Evolutionary conservation across 192 early-diverging fungal species (phyloP).

Genomic region (Pilobolus umbonatus): DNA sequence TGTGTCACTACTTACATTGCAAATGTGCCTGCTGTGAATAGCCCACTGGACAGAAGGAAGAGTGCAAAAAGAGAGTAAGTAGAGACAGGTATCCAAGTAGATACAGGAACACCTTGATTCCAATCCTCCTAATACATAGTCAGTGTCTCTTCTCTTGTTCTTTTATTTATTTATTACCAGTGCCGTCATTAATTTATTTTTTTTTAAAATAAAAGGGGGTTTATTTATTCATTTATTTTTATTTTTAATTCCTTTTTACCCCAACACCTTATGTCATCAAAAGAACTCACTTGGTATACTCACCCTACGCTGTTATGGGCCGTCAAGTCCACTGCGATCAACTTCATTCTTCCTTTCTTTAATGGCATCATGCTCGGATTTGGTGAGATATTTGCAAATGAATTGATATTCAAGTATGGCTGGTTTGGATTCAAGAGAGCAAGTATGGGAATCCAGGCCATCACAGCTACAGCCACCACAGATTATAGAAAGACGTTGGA

Average conservation of each 20-base stretch:
- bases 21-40: conserved; percentile 23
- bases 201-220: not conserved
- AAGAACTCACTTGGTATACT: conserved; percentile 34
- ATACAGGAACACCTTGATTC: conserved; percentile 16
- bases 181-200: conserved; percentile 16
- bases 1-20: conserved; percentile 22
- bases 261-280: too few relatives aligned
- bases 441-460: conserved; percentile 10
- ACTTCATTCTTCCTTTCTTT: conserved; percentile 55
- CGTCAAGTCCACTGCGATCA: conserved; percentile 44
- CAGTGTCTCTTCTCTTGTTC: not conserved
- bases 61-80: conserved; percentile 18
- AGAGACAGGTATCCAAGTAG: conserved; percentile 20
- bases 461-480: conserved; percentile 23
- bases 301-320: conserved; percentile 33
- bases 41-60: conserved; percentile 10
- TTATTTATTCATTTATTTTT: not conserved
- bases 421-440: conserved; percentile 47
- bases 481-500: conserved; percentile 23
- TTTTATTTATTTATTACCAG: conserved; percentile 4
- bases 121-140: conserved; percentile 25
- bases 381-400: conserved; percentile 81
- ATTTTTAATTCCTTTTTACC: not conserved
- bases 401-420: conserved; percentile 67
- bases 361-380: conserved; percentile 66